Evolutionary conservation across 2,329 filamentous ascomycete species (phyloP).

Genomic region (Trichoderma sp.): DNA sequence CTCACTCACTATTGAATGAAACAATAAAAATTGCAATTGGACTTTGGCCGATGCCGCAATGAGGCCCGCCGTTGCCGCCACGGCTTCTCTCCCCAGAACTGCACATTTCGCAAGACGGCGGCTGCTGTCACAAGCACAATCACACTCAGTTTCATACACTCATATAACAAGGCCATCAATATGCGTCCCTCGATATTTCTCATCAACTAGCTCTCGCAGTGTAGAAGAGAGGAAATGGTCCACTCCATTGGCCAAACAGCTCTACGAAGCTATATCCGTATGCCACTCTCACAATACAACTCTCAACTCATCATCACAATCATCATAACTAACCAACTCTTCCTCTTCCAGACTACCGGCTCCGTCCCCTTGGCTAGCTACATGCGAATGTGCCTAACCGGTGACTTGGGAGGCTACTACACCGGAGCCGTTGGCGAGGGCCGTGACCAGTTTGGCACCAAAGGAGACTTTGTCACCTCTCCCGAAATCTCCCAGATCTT

Average conservation of each 20-base stretch:
- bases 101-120: neutral
- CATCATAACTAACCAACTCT: neutral
- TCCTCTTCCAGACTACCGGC: slow-evolving; percentile 61
- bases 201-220: slow-evolving; percentile 24
- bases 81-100: neutral
- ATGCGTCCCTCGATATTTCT: slow-evolving; percentile 27
- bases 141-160: neutral
- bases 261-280: slow-evolving; percentile 85
- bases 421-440: slow-evolving; percentile 67
- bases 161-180: neutral
- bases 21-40: neutral
- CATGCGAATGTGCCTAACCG: slow-evolving; percentile 98
- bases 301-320: neutral
- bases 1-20: neutral
- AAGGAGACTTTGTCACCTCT: slow-evolving; percentile 94
- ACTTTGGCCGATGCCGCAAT: neutral
- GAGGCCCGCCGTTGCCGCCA: slow-evolving; percentile 6
- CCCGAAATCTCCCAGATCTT: slow-evolving; percentile 98
- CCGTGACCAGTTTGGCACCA: slow-evolving; percentile 84
- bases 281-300: slow-evolving; percentile 32
- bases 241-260: slow-evolving; percentile 82
- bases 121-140: neutral
- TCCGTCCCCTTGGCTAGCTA: slow-evolving; percentile 89
- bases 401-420: slow-evolving; percentile 89
- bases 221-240: slow-evolving; percentile 69